Percentiles rank a stretch among this genome's conserved stretches.
These are phyloP conservation scores for Tritrichomonas musculus DNA, from an alignment of 208 protist species.

Conservation along the genomic window DNA sequence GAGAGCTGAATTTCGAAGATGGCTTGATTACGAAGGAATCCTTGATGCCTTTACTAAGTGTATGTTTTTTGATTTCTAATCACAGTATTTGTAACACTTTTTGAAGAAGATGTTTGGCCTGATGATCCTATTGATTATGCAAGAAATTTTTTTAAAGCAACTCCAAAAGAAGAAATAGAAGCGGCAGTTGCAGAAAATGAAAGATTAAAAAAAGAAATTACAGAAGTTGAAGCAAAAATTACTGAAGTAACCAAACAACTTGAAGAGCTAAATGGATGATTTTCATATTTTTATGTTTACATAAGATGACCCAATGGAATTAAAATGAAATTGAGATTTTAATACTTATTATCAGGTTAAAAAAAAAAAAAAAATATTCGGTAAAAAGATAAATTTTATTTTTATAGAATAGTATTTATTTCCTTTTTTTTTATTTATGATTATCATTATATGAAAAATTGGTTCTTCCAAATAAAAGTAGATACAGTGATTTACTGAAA, in stretches of 20 bases:
- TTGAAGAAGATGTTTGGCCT: neutral
- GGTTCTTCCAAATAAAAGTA: too few species aligned
- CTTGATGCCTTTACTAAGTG: neutral
- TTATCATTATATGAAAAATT: too few species aligned
- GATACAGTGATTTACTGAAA: too few species aligned
- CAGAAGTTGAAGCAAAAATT: neutral
- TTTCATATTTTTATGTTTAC: neutral
- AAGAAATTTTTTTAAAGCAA: neutral
- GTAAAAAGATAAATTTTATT: too few species aligned
- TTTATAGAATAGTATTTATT: too few species aligned
- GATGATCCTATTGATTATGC: constrained; percentile 19
- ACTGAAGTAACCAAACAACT: neutral
- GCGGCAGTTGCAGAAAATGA: neutral
- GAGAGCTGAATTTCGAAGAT: neutral
- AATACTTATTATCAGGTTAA: too few species aligned
- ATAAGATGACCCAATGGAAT: too few species aligned
- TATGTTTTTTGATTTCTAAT: neutral
- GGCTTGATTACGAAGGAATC: neutral
- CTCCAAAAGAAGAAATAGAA: neutral
- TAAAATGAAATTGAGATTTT: too few species aligned
- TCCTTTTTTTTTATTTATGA: too few species aligned
- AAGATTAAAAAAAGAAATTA: neutral
- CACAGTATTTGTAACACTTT: neutral
- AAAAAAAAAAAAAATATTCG: too few species aligned
- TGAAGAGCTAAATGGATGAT: neutral